Percentiles rank a stretch among this genome's conserved stretches.
phyloP scores from a whole-genome alignment of 176 grass and related monocot genomes.

The Chloris gayana region DNA sequence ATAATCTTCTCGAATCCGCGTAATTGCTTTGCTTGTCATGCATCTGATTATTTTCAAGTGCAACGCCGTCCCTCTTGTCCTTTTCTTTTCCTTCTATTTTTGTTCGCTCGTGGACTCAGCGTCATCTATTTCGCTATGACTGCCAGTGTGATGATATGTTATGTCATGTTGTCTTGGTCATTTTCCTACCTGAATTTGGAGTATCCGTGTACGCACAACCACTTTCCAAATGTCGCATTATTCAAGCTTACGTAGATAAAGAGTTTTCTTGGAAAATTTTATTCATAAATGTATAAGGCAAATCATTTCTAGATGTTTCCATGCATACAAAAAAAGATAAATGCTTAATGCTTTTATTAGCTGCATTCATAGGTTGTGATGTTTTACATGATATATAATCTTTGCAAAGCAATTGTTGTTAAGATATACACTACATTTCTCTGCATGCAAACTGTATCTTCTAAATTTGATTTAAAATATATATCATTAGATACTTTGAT shows the following conservation, averaged over 20 bases:
- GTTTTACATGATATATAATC: background rate
- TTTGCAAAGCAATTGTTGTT: background rate
- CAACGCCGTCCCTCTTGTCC: slow-evolving; percentile 50
- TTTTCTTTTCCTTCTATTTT: slow-evolving; percentile 50
- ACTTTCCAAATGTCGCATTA: background rate
- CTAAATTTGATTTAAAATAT: background rate
- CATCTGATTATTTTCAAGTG: slow-evolving; percentile 47
- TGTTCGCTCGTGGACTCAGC: slow-evolving; percentile 45
- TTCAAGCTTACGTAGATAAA: background rate
- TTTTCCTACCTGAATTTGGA: slow-evolving; percentile 10
- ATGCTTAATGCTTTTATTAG: background rate
- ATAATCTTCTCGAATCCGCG: slow-evolving; percentile 24
- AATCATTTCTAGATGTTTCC: background rate
- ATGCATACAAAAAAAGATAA: background rate
- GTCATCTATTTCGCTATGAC: slow-evolving; percentile 34
- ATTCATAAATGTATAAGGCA: background rate
- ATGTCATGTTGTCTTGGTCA: slow-evolving; percentile 27
- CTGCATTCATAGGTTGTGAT: no score
- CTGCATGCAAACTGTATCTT: background rate
- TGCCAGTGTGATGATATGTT: slow-evolving; percentile 34
- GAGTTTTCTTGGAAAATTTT: background rate
- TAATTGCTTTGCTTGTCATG: slow-evolving; percentile 44
- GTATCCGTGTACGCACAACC: background rate
- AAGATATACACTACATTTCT: background rate
- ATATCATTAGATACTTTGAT: background rate